phyloP scores from a whole-genome alignment of 306 rosid species.

The Herpetospermum pedunculosum region DNA sequence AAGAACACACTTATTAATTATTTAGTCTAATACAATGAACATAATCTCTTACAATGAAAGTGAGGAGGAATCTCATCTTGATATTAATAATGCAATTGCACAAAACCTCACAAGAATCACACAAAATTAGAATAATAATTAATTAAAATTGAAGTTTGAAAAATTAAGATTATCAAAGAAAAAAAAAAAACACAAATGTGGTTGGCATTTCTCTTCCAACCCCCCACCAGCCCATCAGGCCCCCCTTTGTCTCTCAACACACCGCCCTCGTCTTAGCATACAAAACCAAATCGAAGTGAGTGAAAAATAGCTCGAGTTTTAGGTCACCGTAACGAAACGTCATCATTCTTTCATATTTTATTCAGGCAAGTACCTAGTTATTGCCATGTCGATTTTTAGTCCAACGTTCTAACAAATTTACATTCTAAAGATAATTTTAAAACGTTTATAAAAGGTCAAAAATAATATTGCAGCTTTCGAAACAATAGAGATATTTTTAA shows the following conservation, averaged over 20 bases:
- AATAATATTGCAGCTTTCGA: no score
- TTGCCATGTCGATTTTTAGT: no score
- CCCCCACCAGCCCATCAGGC: not conserved
- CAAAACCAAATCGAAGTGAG: not conserved
- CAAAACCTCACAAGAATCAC: not conserved
- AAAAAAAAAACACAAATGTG: not conserved
- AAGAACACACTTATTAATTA: not conserved
- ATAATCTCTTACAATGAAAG: not conserved
- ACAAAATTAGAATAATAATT: not conserved
- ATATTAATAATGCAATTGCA: not conserved
- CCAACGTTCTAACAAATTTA: no score
- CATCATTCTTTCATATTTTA: no score
- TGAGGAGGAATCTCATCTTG: conserved; percentile 1
- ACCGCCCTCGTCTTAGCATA: not conserved
- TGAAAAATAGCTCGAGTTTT: no score
- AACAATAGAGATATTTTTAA: no score
- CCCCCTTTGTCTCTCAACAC: conserved; percentile 7
- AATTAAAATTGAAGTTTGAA: not conserved
- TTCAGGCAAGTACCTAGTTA: no score
- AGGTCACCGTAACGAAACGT: no score
- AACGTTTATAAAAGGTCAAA: no score
- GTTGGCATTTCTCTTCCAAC: conserved; percentile 14
- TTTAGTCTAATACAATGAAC: conserved; percentile 5
- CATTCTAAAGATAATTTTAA: no score
- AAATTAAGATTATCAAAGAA: not conserved